Evolutionary conservation across 108 stramenopile genomes (phyloP), one percentile per base, ranked within the genome.

Genomic region (Schizochytrium sp.): DNA sequence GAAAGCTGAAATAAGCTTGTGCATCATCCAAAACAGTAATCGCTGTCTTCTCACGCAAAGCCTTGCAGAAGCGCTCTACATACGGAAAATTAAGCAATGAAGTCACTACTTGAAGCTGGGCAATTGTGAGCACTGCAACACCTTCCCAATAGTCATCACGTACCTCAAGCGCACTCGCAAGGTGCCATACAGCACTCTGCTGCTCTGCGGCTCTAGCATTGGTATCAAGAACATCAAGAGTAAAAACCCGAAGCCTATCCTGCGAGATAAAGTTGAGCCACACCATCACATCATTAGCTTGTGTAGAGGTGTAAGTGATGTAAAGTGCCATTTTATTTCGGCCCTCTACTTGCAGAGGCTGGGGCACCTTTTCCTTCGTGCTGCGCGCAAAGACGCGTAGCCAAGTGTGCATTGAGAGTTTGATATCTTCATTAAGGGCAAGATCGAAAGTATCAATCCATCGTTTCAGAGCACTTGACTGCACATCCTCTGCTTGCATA

Each of bases 321-420:
- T 69, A 69, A 17, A 58, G 57, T 10, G 57, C 13, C 57, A 58
- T 10, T 28, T 28, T 28, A 28, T 28, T 28, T 28, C 28, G 28
- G 28, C 28, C 28, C 28, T 28, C 28, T 17, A 10, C 57, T 17
- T 58, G 57, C 13, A 58, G 57, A 58, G 57, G 57, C 17, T 58
- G 10, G 64, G 44, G 64, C 28, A 44, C 7, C 10, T 44, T 38
- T 5, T 12, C 12, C 7, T 7, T 7, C 64, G 10, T 2, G 15
- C 10, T 7, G 3, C 44, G 2, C 28, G 64, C 0, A 44, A 44
- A 69, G 64, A 69, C 28, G 64, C 64, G 64, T 0, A 69, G 64
- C 64, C 64, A 69, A 44, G 44, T 44, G 64, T 69, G 64, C 64
- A 69, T 69, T 38, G 64, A 69, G 7, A 69, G 64, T 44, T 69